Percentiles rank a stretch among this genome's conserved stretches.
phyloP scores from a whole-genome alignment of 306 rosid genomes.

The Vigna reflexopilosa region DNA sequence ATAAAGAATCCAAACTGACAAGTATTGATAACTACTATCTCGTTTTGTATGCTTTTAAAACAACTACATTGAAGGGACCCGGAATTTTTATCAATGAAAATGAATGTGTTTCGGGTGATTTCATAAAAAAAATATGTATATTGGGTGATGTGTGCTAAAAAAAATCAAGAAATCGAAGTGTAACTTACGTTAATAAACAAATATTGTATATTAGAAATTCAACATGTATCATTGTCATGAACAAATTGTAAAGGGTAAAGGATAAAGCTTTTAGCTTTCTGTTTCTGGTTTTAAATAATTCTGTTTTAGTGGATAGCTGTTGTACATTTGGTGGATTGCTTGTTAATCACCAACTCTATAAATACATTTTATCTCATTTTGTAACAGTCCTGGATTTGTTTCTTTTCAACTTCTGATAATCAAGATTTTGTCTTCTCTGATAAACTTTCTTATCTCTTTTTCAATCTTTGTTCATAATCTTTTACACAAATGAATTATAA shows the following conservation, averaged over 20 bases:
- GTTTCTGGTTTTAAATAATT: too few relatives aligned
- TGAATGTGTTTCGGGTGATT: not conserved
- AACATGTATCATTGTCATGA: conserved; percentile 7
- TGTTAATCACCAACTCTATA: too few relatives aligned
- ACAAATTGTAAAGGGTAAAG: not conserved
- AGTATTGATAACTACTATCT: conserved; percentile 3
- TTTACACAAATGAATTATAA: conserved; percentile 8
- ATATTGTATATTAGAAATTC: conserved; percentile 17
- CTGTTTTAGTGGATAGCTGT: too few relatives aligned
- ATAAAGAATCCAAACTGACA: conserved; percentile 20
- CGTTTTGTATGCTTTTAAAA: not conserved
- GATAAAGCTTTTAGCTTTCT: too few relatives aligned
- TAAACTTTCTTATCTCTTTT: too few relatives aligned
- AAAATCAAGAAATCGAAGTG: not conserved
- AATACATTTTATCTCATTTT: too few relatives aligned
- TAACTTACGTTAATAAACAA: not conserved
- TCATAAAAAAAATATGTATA: not conserved
- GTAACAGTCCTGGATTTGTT: too few relatives aligned
- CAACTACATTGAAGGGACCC: not conserved
- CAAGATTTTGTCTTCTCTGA: too few relatives aligned
- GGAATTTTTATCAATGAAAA: not conserved
- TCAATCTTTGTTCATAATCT: too few relatives aligned
- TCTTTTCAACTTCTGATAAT: too few relatives aligned
- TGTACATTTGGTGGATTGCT: too few relatives aligned
- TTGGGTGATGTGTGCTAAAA: not conserved